These are phyloP conservation scores for Boletus fagicola DNA, from an alignment of 768 basidiomycete species.

Conservation along the genomic window DNA sequence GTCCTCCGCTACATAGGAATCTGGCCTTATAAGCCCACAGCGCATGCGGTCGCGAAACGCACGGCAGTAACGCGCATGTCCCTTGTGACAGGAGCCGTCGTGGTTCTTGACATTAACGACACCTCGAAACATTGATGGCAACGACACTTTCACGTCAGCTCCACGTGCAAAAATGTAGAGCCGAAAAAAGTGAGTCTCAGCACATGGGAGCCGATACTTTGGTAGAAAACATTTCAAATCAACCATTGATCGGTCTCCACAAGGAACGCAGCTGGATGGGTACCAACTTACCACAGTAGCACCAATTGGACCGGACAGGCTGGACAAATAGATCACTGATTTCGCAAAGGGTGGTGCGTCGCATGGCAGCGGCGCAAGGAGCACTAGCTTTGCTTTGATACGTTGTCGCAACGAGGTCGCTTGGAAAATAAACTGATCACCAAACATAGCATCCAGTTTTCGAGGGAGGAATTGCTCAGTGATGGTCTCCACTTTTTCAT, in stretches of 20 bases:
- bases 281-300: constrained; percentile 26
- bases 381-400: constrained; percentile 28
- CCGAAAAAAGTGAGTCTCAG: constrained; percentile 31
- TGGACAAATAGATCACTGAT: constrained; percentile 33
- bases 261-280: not conserved
- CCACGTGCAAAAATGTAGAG: constrained; percentile 30
- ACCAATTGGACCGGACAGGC: constrained; percentile 23
- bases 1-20: constrained; percentile 18
- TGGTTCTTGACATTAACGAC: constrained; percentile 25
- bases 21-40: constrained; percentile 22
- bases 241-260: not conserved
- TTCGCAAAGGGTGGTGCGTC: constrained; percentile 33
- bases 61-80: constrained; percentile 20
- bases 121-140: constrained; percentile 30
- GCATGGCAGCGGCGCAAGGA: constrained; percentile 29
- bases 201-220: constrained; percentile 27
- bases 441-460: constrained; percentile 30
- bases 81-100: constrained; percentile 8
- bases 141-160: constrained; percentile 29
- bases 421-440: constrained; percentile 32
- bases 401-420: constrained; percentile 18
- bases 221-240: constrained; percentile 1
- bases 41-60: constrained; percentile 27
- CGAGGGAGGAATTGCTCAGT: constrained; percentile 30
- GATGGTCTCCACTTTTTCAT: constrained; percentile 19